These are phyloP conservation scores for Endothia cerciana DNA, from an alignment of 2,329 filamentous ascomycete genomes.

Conservation along the genomic window DNA sequence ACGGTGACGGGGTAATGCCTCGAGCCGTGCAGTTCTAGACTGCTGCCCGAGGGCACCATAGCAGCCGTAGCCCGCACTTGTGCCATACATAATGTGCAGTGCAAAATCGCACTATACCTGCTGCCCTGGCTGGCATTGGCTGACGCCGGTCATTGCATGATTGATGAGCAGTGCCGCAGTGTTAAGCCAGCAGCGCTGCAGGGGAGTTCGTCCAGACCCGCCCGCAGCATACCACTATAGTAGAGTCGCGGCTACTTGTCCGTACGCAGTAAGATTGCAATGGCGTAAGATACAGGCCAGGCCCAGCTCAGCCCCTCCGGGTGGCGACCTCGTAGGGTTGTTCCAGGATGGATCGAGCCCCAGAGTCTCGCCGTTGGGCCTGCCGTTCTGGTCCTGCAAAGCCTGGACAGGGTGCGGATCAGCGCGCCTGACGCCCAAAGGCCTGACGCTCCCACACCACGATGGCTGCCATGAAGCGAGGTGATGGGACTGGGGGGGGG, in stretches of 20 bases:
- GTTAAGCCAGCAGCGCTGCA: constrained; percentile 17
- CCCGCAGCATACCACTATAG: constrained; percentile 11
- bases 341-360: constrained; percentile 16
- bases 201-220: constrained; percentile 21
- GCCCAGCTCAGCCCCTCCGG: constrained; percentile 19
- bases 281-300: constrained; percentile 28
- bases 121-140: constrained; percentile 10
- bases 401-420: constrained; percentile 22
- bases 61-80: constrained; percentile 10
- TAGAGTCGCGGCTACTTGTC: constrained; percentile 11
- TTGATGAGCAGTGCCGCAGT: constrained; percentile 16
- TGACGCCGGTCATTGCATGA: constrained; percentile 2
- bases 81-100: neutral
- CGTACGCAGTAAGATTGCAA: constrained; percentile 23
- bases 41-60: neutral
- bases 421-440: constrained; percentile 24
- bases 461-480: neutral
- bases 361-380: constrained; percentile 15
- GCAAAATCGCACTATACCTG: constrained; percentile 5
- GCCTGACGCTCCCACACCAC: constrained; percentile 13
- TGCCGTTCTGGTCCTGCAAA: constrained; percentile 19
- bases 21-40: neutral
- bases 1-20: neutral
- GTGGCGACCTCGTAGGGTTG: constrained; percentile 18
- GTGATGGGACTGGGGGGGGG: constrained; percentile 9